Percentiles rank a stretch among this genome's conserved stretches.
Evolutionary conservation across 129 eudicot species (phyloP).

Genomic region (Silybum marianum): DNA sequence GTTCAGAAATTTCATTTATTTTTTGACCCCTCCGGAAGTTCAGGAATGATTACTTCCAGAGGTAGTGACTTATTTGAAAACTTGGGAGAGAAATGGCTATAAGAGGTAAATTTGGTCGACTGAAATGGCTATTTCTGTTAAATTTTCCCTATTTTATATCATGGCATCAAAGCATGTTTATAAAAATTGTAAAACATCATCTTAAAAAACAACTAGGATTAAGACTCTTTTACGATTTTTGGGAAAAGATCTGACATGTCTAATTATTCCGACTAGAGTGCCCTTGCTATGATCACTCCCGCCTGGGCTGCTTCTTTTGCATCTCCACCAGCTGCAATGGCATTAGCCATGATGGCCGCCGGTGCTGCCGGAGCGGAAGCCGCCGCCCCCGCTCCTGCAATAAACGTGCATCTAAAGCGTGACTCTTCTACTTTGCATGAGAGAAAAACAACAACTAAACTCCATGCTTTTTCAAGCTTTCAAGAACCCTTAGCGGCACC

Average conservation of each 20-base stretch:
- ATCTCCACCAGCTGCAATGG: conserved; percentile 96
- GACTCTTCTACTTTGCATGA: conserved; percentile 71
- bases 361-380: conserved; percentile 92
- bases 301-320: conserved; percentile 98
- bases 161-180: neutral
- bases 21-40: no score
- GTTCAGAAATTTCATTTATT: no score
- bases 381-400: conserved; percentile 36
- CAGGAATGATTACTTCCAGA: no score
- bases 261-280: conserved; percentile 56
- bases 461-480: conserved; percentile 88
- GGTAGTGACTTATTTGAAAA: no score
- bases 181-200: neutral
- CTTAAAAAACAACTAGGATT: neutral
- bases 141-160: no score
- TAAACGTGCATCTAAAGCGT: conserved; percentile 56
- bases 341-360: conserved; percentile 91
- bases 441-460: conserved; percentile 62
- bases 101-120: no score
- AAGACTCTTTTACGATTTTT: neutral
- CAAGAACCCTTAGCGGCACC: conserved; percentile 67
- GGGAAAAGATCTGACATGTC: neutral
- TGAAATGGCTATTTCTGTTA: no score
- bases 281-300: conserved; percentile 85
- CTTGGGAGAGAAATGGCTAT: no score